These are phyloP conservation scores for Yamadazyma oceani DNA, from an alignment of 1,139 yeast genomes.

Conservation along the genomic window DNA sequence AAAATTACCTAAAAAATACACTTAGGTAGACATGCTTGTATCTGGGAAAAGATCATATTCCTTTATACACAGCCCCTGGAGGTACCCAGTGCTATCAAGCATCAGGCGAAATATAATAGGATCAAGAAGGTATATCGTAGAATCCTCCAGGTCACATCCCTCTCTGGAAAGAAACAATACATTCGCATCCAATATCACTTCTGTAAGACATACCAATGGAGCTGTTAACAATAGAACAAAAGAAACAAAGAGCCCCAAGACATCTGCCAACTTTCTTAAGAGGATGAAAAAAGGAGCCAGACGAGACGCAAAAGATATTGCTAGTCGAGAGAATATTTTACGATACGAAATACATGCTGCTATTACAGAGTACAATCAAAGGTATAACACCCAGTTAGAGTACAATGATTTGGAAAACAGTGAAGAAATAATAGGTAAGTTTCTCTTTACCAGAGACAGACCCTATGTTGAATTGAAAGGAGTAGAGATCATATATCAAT, in stretches of 20 bases:
- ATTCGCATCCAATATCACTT: neutral
- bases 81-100: no score
- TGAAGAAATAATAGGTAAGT: constrained; percentile 26
- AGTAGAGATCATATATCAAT: constrained; percentile 28
- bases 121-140: neutral
- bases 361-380: constrained; percentile 14
- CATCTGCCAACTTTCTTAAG: constrained; percentile 2
- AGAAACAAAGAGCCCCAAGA: neutral
- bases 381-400: constrained; percentile 8
- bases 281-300: constrained; percentile 18
- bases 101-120: neutral
- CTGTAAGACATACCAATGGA: neutral
- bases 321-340: constrained; percentile 25
- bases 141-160: neutral
- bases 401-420: constrained; percentile 23
- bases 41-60: no score
- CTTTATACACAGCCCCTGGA: no score
- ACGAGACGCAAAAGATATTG: constrained; percentile 29
- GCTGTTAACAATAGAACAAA: neutral
- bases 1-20: neutral
- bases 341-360: constrained; percentile 27
- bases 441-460: constrained; percentile 24
- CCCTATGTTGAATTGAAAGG: constrained; percentile 20
- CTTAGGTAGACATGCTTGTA: neutral
- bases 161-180: neutral